phyloP scores from a whole-genome alignment of 1,139 yeast species.

The Saccharomyces hybrid region DNA sequence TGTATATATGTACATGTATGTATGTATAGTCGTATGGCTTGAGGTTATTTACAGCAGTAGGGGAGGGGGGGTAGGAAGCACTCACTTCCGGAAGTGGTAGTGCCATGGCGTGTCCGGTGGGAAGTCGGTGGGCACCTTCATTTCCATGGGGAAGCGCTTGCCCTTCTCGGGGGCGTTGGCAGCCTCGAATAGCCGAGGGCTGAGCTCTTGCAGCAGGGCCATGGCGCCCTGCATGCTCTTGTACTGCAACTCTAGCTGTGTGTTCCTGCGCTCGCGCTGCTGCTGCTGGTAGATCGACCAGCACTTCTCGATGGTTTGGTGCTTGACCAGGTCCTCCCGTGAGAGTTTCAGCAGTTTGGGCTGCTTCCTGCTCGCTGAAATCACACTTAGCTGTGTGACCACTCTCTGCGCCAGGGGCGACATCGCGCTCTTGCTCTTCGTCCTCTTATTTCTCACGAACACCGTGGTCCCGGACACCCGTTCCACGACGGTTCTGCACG shows the following conservation, averaged over 20 bases:
- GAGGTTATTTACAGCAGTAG: neutral
- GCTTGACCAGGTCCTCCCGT: slow-evolving; percentile 78
- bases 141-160: slow-evolving; percentile 60
- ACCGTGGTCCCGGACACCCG: slow-evolving; percentile 4
- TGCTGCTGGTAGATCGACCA: slow-evolving; percentile 63
- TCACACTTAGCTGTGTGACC: slow-evolving; percentile 71
- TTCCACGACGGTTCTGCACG: neutral
- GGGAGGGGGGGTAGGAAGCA: too few relatives aligned
- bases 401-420: slow-evolving; percentile 58
- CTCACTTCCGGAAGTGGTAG: slow-evolving; percentile 39
- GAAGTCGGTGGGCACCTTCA: slow-evolving; percentile 81
- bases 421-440: slow-evolving; percentile 36
- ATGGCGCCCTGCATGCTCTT: slow-evolving; percentile 63
- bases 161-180: slow-evolving; percentile 33
- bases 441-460: slow-evolving; percentile 40
- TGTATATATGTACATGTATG: neutral
- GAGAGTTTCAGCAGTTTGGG: slow-evolving; percentile 73
- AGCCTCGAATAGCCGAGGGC: slow-evolving; percentile 32
- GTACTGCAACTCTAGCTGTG: slow-evolving; percentile 55
- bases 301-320: slow-evolving; percentile 73
- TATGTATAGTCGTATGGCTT: neutral
- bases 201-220: slow-evolving; percentile 50
- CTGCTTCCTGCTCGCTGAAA: slow-evolving; percentile 80
- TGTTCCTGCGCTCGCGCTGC: slow-evolving; percentile 38
- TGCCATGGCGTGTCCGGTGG: slow-evolving; percentile 88